Base-by-base conservation (phyloP, 2,329 filamentous ascomycete species). In the Rutstroemia sydowiana region DNA sequence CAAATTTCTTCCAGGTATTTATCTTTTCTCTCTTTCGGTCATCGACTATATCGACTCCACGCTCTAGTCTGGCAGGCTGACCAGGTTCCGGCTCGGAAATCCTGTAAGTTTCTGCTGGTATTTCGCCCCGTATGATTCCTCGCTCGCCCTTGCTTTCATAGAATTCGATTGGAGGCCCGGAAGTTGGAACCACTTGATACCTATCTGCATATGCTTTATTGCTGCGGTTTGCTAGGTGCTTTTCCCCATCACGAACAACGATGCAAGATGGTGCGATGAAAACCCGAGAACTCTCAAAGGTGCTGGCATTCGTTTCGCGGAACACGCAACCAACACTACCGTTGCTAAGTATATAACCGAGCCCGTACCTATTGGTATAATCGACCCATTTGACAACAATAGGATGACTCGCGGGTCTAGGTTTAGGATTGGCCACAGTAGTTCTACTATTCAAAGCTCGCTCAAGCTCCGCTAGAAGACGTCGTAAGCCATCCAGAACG, bases 331-430 rank as follows among this genome's bases (percentile, higher is more conserved):
- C 88, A 18, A 91, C 83, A 56, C 83, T 89, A 28, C 88, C 87
- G 58, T 92, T 86, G 56, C 88, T 88, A 49, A 93, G 73, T 53
- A 92, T 88, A 63, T 92, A 93, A 32, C 88, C 88, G 14, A 93
- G 76, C 11, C 88, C 88, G 66, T 90, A 89, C 66, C 90, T 90
- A 68, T 90, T 88, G 54, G 87, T 89, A 67, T 93, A 93, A 66
- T 93, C 88, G 6, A 93, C 88, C 88, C 88, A 93, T 65, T 91
- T 89, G 10, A 85, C 79, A 11, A 85, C 81, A 41, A 85, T 78
- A 64, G 82, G 70, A 64, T 85, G 76, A 65, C 84, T 68, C 51
- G 75, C 67, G 56, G 75, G 69, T 53, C 76, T 71, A 68, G 79
- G 77, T 9, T 77, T 71, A 0, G 74, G 76, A 45, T 82, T 71